Evolutionary conservation across 1,284 basidiomycete genomes (phyloP).

Genomic region (Malassezia yamatoensis): DNA sequence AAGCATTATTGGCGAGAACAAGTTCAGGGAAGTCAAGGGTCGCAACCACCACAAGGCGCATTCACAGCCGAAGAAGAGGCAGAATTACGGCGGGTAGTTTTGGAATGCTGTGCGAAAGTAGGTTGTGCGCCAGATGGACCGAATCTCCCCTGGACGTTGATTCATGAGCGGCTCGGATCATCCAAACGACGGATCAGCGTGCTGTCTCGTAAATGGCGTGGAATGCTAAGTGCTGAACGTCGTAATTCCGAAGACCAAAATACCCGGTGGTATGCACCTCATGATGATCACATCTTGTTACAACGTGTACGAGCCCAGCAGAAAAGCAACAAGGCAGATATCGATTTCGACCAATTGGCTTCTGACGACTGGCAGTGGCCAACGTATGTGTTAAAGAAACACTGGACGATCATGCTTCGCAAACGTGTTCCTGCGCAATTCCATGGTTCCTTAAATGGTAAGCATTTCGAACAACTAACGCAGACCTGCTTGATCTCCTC

Average conservation of each 20-base stretch:
- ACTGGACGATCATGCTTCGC: slow-evolving; percentile 18
- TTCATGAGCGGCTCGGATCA: slow-evolving; percentile 17
- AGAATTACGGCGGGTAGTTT: slow-evolving; percentile 11
- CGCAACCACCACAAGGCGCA: slow-evolving; percentile 11
- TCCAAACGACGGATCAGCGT: slow-evolving; percentile 18
- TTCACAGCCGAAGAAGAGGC: slow-evolving; percentile 16
- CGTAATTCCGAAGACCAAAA: slow-evolving; percentile 15
- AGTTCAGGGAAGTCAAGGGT: slow-evolving; percentile 9
- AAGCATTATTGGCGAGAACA: slow-evolving; percentile 20
- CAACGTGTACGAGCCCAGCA: slow-evolving; percentile 14
- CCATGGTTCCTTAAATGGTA: slow-evolving; percentile 8
- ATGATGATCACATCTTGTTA: slow-evolving; percentile 16
- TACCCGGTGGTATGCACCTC: slow-evolving; percentile 19
- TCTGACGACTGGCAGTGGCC: slow-evolving; percentile 18
- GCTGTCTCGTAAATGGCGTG: slow-evolving; percentile 19
- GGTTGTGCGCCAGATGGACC: slow-evolving; percentile 14
- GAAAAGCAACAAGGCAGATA: slow-evolving; percentile 10
- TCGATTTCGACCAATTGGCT: slow-evolving; percentile 17
- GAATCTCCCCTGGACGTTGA: slow-evolving; percentile 19
- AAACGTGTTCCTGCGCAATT: slow-evolving; percentile 12
- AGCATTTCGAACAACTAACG: neutral
- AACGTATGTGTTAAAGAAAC: slow-evolving; percentile 18
- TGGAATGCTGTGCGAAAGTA: slow-evolving; percentile 14
- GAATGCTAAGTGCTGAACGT: slow-evolving; percentile 19
- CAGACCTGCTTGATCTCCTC: slow-evolving; percentile 12